Base-by-base conservation (phyloP, 208 protist genomes). In the Leishmania turanica region DNA sequence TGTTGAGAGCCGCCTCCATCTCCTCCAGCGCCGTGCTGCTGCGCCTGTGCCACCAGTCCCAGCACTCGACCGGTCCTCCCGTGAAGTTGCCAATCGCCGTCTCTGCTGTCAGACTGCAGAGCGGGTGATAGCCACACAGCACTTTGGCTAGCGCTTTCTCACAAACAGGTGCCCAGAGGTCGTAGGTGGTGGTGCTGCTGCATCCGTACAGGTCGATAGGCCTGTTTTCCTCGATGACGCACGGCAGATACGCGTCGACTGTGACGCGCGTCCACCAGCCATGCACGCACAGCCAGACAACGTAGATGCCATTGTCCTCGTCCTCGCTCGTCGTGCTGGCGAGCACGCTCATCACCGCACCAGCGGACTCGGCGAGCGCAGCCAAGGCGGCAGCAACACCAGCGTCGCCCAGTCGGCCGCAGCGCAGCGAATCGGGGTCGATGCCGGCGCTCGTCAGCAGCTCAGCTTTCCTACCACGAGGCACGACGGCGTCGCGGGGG, bases 61-160 rank as follows among this genome's bases (percentile, higher is more conserved):
- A 94, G 62, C 69, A 74, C 85, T 96, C 90, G 45, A 89, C 84
- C 2, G 92, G 92, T 21, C 89, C 90, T 15, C 95, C 95, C 2
- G 93, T 95, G 4, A 97, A 78, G 68, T 84, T 75, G 1, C 83
- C 83, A 3, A 97, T 49, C 37, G 84, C 83, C 8, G 75, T 60
- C 4, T 77, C 76, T 6, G 88, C 84, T 24, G 47, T 13, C 49
- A 95, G 83, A 34, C 24, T 66, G 21, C 65, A 31, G 19, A 88
- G 88, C 3, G 85, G 75, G 7, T 62, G 49, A 75, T 97, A 97
- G 79, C 75, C 86, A 58, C 92, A 88, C 27, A 85, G 71, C 7
- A 93, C 72, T 81, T 96, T 95, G 45, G 94, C 94, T 19, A 95
- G 84, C 53, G 91, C 91, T 84, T 97, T 97, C 84, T 97, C 94